These are phyloP conservation scores for Termitomyces heimii DNA, from an alignment of 768 basidiomycete genomes.

Conservation along the genomic window DNA sequence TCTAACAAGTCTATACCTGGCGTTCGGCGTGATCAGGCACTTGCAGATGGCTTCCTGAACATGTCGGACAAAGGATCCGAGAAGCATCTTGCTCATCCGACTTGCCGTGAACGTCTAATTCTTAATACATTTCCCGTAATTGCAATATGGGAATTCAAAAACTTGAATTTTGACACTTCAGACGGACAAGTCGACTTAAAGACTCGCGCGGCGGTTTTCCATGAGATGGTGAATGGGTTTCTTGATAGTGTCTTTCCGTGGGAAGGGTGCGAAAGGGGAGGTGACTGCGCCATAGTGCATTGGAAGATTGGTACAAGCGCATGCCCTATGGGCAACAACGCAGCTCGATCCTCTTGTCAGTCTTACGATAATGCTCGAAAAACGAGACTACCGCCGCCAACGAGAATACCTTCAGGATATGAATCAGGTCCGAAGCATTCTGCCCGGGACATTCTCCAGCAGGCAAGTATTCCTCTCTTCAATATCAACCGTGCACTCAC, in stretches of 20 bases:
- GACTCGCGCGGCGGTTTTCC: background rate
- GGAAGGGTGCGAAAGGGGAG: background rate
- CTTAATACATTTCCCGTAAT: background rate
- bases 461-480: background rate
- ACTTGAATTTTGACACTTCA: background rate
- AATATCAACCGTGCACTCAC: background rate
- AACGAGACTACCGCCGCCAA: background rate
- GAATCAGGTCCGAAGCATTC: background rate
- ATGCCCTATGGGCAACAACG: too few species aligned
- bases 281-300: background rate
- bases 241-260: background rate
- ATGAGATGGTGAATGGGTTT: background rate
- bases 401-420: background rate
- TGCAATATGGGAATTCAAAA: too few species aligned
- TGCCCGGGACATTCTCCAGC: too few species aligned
- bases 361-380: background rate
- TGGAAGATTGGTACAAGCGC: too few species aligned
- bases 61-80: background rate
- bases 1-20: background rate
- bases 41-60: slow-evolving; percentile 1
- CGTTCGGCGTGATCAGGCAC: background rate
- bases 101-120: background rate
- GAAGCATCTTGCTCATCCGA: background rate
- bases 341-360: background rate
- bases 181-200: background rate